These are phyloP conservation scores for Clonostachys chloroleuca DNA, from an alignment of 2,329 filamentous ascomycete species.

Conservation along the genomic window DNA sequence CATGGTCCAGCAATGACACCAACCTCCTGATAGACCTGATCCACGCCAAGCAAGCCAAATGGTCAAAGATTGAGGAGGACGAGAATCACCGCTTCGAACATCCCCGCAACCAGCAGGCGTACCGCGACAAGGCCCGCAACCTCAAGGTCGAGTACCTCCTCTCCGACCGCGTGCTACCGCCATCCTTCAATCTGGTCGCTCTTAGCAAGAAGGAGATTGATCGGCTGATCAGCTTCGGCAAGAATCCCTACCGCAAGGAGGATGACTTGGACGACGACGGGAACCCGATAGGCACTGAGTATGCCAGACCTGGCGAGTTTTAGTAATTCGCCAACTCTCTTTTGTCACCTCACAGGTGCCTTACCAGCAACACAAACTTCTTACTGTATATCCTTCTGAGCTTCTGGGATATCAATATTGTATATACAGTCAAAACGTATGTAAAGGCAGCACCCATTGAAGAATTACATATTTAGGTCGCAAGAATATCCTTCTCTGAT, in stretches of 20 bases:
- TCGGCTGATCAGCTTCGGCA: constrained; percentile 30
- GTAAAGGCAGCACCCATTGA: too few species aligned
- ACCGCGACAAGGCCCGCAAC: constrained; percentile 54
- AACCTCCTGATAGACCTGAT: constrained; percentile 35
- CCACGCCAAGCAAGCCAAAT: constrained; percentile 14
- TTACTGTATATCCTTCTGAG: too few species aligned
- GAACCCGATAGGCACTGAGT: constrained; percentile 29
- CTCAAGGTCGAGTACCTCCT: constrained; percentile 48
- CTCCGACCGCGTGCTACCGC: constrained; percentile 35
- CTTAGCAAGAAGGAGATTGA: constrained; percentile 45
- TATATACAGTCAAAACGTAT: too few species aligned
- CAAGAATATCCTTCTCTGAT: too few species aligned
- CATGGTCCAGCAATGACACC: constrained; percentile 38
- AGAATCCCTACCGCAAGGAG: constrained; percentile 45
- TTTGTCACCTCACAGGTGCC: too few species aligned
- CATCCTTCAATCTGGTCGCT: constrained; percentile 42
- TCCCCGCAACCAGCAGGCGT: constrained; percentile 47
- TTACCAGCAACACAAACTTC: too few species aligned
- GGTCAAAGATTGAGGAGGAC: constrained; percentile 22
- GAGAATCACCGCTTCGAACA: constrained; percentile 30
- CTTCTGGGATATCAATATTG: too few species aligned
- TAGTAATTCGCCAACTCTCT: too few species aligned
- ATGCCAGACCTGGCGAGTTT: background rate
- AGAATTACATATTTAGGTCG: too few species aligned
- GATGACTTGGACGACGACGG: constrained; percentile 35